phyloP scores from a whole-genome alignment of 2,329 filamentous ascomycete species.

The Metarhizium anisopliae region DNA sequence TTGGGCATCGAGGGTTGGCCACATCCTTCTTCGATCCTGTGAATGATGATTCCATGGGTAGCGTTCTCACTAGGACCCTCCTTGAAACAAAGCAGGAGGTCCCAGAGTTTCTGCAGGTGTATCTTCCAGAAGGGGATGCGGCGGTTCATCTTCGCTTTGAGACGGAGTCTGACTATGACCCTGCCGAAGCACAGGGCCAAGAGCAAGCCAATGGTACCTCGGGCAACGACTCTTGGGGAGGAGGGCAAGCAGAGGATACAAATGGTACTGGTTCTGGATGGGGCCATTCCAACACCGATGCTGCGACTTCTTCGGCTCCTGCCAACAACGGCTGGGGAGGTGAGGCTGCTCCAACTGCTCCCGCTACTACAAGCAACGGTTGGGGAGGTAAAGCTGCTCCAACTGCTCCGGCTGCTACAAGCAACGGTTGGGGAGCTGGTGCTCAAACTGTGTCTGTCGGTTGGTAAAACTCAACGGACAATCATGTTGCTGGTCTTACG shows the following conservation, averaged over 20 bases:
- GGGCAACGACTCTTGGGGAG: conserved; percentile 8
- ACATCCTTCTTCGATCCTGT: conserved; percentile 78
- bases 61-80: conserved; percentile 69
- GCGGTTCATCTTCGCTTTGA: conserved; percentile 43
- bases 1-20: conserved; percentile 77
- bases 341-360: background rate
- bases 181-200: conserved; percentile 14
- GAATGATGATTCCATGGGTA: conserved; percentile 61
- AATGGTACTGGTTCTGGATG: conserved; percentile 3
- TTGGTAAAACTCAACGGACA: background rate
- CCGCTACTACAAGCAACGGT: background rate
- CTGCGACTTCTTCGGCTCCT: background rate
- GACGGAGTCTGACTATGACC: conserved; percentile 45
- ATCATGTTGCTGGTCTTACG: background rate
- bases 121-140: conserved; percentile 48
- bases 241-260: background rate
- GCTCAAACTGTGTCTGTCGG: background rate
- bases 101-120: conserved; percentile 69
- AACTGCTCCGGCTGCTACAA: background rate
- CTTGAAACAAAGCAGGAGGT: conserved; percentile 70
- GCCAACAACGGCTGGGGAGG: background rate
- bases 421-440: background rate
- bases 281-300: background rate
- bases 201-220: background rate
- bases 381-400: background rate